Evolutionary conservation across 169 alveolate genomes (phyloP).

Genomic region (Plasmodium reichenowi): DNA sequence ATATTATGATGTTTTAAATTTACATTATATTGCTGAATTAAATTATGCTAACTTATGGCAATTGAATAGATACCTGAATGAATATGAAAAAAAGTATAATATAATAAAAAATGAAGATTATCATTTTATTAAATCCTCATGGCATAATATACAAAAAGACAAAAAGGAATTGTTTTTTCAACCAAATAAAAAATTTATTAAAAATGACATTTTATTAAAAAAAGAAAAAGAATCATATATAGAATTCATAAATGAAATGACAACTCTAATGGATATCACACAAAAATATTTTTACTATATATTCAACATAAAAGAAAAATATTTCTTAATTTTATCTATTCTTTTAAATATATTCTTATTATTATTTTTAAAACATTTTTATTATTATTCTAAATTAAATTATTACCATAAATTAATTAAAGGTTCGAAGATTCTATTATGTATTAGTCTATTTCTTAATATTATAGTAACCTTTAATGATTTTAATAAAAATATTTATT

Average conservation of each 20-base stretch:
- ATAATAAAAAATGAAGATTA: constrained; percentile 42
- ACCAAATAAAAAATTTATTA: constrained; percentile 40
- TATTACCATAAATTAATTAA: constrained; percentile 29
- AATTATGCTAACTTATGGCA: constrained; percentile 69
- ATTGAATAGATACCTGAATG: constrained; percentile 48
- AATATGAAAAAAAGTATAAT: constrained; percentile 23
- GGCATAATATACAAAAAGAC: constrained; percentile 40
- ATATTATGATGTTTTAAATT: constrained; percentile 21
- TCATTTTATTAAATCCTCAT: constrained; percentile 42
- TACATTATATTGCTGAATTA: constrained; percentile 59
- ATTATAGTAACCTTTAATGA: constrained; percentile 10
- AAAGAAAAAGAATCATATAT: constrained; percentile 41
- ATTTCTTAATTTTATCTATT: constrained; percentile 31
- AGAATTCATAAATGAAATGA: constrained; percentile 63
- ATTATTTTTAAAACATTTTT: constrained; percentile 16
- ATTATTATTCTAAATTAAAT: constrained; percentile 47
- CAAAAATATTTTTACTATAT: constrained; percentile 61
- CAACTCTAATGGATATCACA: constrained; percentile 38
- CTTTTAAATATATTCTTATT: constrained; percentile 16
- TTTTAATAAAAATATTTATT: constrained; percentile 17
- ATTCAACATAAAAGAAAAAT: constrained; percentile 17
- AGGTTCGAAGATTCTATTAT: not conserved
- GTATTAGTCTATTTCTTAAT: not conserved
- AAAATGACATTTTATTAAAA: constrained; percentile 21
- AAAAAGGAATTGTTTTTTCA: constrained; percentile 17